Evolutionary conservation across 2,329 filamentous ascomycete species (phyloP).

Genomic region (Colletotrichum viniferum): DNA sequence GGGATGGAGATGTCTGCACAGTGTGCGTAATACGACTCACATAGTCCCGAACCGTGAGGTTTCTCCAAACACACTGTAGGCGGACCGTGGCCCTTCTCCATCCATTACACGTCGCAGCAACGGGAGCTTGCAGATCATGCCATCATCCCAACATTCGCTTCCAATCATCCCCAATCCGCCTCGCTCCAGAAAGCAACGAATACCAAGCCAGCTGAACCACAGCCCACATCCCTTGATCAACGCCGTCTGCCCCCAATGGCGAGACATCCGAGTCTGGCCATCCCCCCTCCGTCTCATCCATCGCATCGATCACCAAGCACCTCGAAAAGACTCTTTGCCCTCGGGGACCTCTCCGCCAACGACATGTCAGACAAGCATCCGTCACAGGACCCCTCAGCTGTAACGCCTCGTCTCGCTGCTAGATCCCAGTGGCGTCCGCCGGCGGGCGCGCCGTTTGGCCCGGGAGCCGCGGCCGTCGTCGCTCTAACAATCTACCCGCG

Average conservation of each 20-base stretch:
- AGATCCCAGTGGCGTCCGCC: neutral
- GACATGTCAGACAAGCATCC: neutral
- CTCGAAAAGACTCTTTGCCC: neutral
- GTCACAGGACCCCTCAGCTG: neutral
- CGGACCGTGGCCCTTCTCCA: neutral
- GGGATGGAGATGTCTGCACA: neutral
- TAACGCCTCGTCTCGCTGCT: neutral
- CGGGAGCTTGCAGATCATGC: neutral
- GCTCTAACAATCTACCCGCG: neutral
- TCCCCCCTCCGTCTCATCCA: neutral
- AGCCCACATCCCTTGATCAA: neutral
- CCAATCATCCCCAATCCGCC: neutral
- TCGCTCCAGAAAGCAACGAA: neutral
- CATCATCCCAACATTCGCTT: neutral
- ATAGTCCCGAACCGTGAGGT: neutral
- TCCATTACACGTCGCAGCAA: neutral
- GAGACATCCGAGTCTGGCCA: neutral
- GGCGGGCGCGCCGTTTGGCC: neutral
- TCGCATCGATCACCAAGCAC: neutral
- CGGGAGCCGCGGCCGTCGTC: neutral
- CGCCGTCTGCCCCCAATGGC: neutral
- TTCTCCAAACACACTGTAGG: neutral
- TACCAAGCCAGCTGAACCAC: neutral
- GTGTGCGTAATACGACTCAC: neutral
- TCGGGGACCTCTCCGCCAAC: neutral